phyloP scores from a whole-genome alignment of 2,329 filamentous ascomycete species.

The Alternaria infectoria region DNA sequence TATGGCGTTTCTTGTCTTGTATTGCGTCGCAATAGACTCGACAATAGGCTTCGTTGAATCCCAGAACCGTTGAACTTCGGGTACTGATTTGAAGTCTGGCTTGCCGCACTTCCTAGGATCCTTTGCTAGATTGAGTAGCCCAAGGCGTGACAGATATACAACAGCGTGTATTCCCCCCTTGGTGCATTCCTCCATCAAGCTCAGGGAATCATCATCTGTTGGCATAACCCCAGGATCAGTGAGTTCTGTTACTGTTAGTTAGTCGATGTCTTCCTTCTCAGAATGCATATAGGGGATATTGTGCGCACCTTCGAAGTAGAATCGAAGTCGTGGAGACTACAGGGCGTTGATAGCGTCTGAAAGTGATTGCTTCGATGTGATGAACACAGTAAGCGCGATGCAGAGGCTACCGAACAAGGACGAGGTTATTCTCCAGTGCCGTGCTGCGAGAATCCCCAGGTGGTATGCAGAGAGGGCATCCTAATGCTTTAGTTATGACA shows the following conservation, averaged over 20 bases:
- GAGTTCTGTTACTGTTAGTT: background rate
- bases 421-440: background rate
- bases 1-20: background rate
- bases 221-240: background rate
- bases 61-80: background rate
- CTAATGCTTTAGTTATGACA: background rate
- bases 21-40: background rate
- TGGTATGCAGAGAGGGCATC: background rate
- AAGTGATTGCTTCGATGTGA: too few relatives aligned
- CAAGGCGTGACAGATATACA: background rate
- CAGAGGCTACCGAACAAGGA: too few relatives aligned
- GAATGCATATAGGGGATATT: too few relatives aligned
- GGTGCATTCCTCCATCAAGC: background rate
- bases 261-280: background rate
- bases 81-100: background rate
- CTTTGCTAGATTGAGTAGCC: background rate
- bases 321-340: background rate
- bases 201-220: background rate
- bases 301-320: background rate
- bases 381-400: too few relatives aligned
- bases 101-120: background rate
- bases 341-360: too few relatives aligned
- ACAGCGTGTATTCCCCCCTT: background rate
- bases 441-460: background rate
- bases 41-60: background rate